Evolutionary conservation across 2,329 filamentous ascomycete species (phyloP), one percentile per base, ranked within the genome.

Genomic region (Apiospora saccharicola): DNA sequence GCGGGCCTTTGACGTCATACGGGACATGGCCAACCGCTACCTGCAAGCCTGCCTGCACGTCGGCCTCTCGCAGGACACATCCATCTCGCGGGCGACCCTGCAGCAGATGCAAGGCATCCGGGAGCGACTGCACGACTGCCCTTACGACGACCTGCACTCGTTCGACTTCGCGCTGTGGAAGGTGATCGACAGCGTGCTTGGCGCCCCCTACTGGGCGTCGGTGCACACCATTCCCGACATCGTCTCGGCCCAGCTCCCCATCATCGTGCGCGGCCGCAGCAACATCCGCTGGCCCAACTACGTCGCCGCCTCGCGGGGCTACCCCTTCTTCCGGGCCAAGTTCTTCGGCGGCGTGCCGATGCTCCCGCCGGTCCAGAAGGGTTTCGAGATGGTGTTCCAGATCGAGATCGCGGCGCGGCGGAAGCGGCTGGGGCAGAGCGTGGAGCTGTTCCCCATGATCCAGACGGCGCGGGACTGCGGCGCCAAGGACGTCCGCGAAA

Each of bases 361-460:
- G 1, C 67, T 74, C 6, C 76, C 75, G 10, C 22, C 49, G 46
- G 75, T 75, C 10, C 4, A 49, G 24, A 67, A 71, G 14, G 75
- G 75, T 4, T 73, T 73, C 30, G 71, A 71, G 2, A 57, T 71
- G 61, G 67, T 72, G 16, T 73, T 73, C 67, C 57, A 71, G 47
- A 76, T 76, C 69, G 77, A 77, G 71, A 51, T 76, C 12, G 75
- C 75, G 1, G 73, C 71, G 70, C 73, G 76, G 19, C 46, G 74
- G 14, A 67, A 71, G 4, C 74, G 75, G 10, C 67, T 76, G 19
- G 72, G 72, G 46, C 70, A 78, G 34, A 44, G 74, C n/a, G 14
- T 77, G 26, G 77, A 78, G 72, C 72, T 78, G 14, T 70, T 77
- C 3, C 75, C 76, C 41, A 76, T 77, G 77, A 72, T 77, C 16